Evolutionary conservation across 2,329 filamentous ascomycete genomes (phyloP).

Genomic region (Talaromyces sp.): DNA sequence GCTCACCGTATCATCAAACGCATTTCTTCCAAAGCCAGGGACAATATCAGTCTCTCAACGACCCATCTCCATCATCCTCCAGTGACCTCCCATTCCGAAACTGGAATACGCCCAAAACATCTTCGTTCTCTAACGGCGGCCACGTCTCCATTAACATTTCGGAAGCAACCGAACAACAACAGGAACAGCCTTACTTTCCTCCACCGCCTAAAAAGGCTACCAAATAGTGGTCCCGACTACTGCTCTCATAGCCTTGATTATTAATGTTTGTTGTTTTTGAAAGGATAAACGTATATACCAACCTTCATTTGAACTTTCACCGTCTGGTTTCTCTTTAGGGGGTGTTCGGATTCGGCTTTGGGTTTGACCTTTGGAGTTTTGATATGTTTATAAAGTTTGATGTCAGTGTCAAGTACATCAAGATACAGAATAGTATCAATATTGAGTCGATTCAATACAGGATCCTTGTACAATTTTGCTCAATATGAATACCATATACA

Average conservation of each 20-base stretch:
- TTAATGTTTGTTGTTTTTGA: background rate
- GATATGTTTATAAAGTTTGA: background rate
- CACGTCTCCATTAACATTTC: slow-evolving; percentile 6
- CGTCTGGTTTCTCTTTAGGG: background rate
- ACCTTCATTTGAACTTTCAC: background rate
- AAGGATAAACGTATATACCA: background rate
- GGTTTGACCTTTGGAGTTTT: background rate
- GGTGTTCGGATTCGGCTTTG: background rate
- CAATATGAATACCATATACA: no score
- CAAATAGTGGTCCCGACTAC: background rate
- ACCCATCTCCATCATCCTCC: slow-evolving; percentile 17
- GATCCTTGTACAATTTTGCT: no score
- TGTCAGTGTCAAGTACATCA: background rate
- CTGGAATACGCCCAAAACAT: slow-evolving; percentile 17
- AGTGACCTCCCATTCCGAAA: slow-evolving; percentile 41
- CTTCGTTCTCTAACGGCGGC: background rate
- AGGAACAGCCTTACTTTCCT: slow-evolving; percentile 41
- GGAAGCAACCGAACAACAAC: background rate
- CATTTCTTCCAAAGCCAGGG: slow-evolving; percentile 8
- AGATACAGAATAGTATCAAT: background rate
- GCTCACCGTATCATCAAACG: slow-evolving; percentile 1
- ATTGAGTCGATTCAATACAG: background rate
- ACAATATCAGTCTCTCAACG: slow-evolving; percentile 14
- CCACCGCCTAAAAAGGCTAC: slow-evolving; percentile 42
- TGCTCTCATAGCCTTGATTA: background rate